Evolutionary conservation across 768 basidiomycete species (phyloP).

Genomic region (Ramaria sp.): DNA sequence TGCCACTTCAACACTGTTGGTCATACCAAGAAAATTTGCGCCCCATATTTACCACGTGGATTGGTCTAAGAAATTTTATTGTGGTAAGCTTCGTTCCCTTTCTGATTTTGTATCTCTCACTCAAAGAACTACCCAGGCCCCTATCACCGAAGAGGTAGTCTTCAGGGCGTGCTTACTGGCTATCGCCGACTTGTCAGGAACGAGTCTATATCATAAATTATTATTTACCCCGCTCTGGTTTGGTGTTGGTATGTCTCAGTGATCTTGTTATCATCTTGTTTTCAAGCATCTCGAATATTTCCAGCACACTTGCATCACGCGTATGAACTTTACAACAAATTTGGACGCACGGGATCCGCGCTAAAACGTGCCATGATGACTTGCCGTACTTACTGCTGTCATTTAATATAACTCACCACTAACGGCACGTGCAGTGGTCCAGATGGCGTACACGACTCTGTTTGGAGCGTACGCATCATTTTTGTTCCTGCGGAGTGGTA

Average conservation of each 20-base stretch:
- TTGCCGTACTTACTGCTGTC: slow-evolving; percentile 32
- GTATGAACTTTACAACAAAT: slow-evolving; percentile 71
- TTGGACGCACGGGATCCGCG: slow-evolving; percentile 59
- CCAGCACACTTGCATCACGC: slow-evolving; percentile 90
- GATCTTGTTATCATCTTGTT: no score
- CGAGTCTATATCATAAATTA: slow-evolving; percentile 48
- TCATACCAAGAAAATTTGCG: slow-evolving; percentile 29
- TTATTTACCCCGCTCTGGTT: slow-evolving; percentile 80
- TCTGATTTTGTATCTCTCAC: neutral
- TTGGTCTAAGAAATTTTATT: slow-evolving; percentile 64
- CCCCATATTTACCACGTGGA: slow-evolving; percentile 35
- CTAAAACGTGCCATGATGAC: slow-evolving; percentile 47
- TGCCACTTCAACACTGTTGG: slow-evolving; percentile 51
- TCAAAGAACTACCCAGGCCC: slow-evolving; percentile 42
- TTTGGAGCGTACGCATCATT: slow-evolving; percentile 86
- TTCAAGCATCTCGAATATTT: neutral
- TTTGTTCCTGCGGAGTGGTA: slow-evolving; percentile 74
- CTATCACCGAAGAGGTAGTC: slow-evolving; percentile 86
- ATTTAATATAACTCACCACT: slow-evolving; percentile 5
- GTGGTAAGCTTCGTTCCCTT: slow-evolving; percentile 22
- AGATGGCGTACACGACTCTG: slow-evolving; percentile 23
- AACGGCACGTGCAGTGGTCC: slow-evolving; percentile 50
- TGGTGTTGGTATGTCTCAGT: slow-evolving; percentile 56
- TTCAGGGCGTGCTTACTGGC: slow-evolving; percentile 80
- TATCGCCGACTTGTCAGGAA: slow-evolving; percentile 57